Evolutionary conservation across 148 eudicot species (phyloP).

Genomic region (Nepenthes mirabilis): DNA sequence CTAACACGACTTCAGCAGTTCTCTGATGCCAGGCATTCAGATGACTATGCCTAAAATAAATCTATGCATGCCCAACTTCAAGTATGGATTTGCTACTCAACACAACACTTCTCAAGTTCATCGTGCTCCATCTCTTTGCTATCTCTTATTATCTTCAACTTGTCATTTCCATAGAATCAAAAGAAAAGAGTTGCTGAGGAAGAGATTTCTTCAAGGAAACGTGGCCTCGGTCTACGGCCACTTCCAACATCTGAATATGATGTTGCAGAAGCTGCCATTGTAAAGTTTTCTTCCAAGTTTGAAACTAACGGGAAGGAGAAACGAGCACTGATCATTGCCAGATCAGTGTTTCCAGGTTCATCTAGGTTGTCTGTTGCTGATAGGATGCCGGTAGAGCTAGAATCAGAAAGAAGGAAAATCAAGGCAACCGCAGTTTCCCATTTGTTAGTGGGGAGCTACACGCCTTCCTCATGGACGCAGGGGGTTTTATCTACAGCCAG

Average conservation of each 20-base stretch:
- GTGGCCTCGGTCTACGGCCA: conserved; percentile 59
- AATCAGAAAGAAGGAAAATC: conserved; percentile 67
- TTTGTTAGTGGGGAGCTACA: conserved; percentile 58
- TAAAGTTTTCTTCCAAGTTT: conserved; percentile 72
- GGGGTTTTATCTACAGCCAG: conserved; percentile 15
- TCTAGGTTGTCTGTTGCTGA: conserved; percentile 28
- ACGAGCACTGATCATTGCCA: conserved; percentile 53
- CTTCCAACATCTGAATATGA: conserved; percentile 68
- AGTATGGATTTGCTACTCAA: conserved; percentile 20
- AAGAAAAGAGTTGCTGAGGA: conserved; percentile 88
- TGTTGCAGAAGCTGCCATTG: conserved; percentile 38
- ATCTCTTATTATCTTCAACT: not conserved
- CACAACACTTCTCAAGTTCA: not conserved
- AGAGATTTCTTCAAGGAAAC: conserved; percentile 53
- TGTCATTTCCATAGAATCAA: conserved; percentile 42
- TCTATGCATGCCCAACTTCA: conserved; percentile 72
- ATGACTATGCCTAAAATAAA: conserved; percentile 72
- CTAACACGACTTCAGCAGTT: conserved; percentile 80
- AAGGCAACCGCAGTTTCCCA: conserved; percentile 62
- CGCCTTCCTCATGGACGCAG: conserved; percentile 68
- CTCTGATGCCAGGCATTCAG: conserved; percentile 72
- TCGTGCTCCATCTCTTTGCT: not conserved
- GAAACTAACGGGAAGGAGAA: conserved; percentile 61
- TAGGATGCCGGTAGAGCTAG: conserved; percentile 50
- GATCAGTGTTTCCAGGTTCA: conserved; percentile 56